These are phyloP conservation scores for Phialophora macrospora DNA, from an alignment of 2,329 filamentous ascomycete species.

Conservation along the genomic window DNA sequence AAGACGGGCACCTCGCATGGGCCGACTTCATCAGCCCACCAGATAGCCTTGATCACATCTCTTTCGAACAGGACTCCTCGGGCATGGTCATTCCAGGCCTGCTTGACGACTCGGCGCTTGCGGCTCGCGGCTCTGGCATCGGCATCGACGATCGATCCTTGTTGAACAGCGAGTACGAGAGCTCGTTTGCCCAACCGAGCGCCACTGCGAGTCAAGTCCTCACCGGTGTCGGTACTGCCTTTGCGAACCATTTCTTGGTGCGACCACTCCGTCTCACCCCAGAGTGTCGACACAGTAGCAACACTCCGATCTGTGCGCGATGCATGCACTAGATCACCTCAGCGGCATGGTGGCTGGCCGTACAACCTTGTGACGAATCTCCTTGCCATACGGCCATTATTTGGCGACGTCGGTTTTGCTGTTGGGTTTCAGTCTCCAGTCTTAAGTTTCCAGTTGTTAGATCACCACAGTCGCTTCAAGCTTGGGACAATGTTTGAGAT, in stretches of 20 bases:
- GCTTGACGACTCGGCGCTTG: constrained; percentile 15
- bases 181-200: constrained; percentile 13
- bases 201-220: constrained; percentile 24
- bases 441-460: not conserved
- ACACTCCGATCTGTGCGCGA: constrained; percentile 9
- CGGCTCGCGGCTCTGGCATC: constrained; percentile 2
- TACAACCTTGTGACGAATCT: constrained; percentile 1
- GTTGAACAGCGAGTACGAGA: constrained; percentile 24
- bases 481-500: not conserved
- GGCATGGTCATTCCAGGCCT: constrained; percentile 25
- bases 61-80: constrained; percentile 21
- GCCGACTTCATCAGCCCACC: constrained; percentile 3
- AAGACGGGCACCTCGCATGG: constrained; percentile 18
- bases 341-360: not conserved
- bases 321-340: constrained; percentile 13
- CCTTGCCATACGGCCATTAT: not conserved
- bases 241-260: constrained; percentile 6
- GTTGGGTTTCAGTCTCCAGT: not conserved
- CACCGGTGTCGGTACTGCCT: constrained; percentile 16
- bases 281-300: constrained; percentile 17
- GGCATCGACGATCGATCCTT: constrained; percentile 15
- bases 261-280: constrained; percentile 10
- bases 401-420: not conserved
- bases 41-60: constrained; percentile 14
- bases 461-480: not conserved